Conservation (phyloP, 192 early-diverging fungal genomes). For the Mortierella hygrophila region DNA sequence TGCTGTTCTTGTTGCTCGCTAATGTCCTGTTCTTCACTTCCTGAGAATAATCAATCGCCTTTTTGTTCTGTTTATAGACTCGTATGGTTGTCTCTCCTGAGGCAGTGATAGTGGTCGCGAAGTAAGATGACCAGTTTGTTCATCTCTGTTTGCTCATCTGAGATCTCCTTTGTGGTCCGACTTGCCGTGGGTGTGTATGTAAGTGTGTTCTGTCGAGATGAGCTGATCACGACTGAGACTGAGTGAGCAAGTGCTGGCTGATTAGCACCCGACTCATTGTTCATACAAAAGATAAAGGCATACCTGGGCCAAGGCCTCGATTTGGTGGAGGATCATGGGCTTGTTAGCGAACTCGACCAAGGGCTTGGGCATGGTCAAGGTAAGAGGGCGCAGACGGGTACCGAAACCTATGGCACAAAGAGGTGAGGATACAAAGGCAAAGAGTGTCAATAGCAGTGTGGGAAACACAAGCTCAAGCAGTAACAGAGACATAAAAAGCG, state of each 20-base stretch:
- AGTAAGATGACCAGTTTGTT: no score
- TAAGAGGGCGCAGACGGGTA: conserved; percentile 97
- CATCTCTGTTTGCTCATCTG: not conserved
- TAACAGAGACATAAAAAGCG: not conserved
- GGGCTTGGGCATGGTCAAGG: conserved; percentile 96
- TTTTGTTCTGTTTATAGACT: no score
- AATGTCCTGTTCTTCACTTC: no score
- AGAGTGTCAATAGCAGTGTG: not conserved
- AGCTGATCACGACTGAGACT: conserved; percentile 5
- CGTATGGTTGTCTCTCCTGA: no score
- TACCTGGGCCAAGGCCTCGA: conserved; percentile 97
- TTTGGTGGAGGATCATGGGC: conserved; percentile 99
- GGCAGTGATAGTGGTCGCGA: no score
- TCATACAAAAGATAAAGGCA: conserved; percentile 21
- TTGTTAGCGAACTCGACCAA: conserved; percentile 99
- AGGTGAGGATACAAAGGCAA: not conserved
- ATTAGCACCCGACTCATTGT: not conserved
- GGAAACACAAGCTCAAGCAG: not conserved
- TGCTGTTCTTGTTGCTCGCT: not conserved
- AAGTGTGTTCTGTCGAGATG: not conserved
- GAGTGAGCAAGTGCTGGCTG: not conserved
- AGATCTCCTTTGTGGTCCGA: not conserved
- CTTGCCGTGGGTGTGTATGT: not conserved
- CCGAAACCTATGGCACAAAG: conserved; percentile 82
- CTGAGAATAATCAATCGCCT: no score